Evolutionary conservation across 1,284 basidiomycete genomes (phyloP).

Genomic region (Gymnopus androsaceus): DNA sequence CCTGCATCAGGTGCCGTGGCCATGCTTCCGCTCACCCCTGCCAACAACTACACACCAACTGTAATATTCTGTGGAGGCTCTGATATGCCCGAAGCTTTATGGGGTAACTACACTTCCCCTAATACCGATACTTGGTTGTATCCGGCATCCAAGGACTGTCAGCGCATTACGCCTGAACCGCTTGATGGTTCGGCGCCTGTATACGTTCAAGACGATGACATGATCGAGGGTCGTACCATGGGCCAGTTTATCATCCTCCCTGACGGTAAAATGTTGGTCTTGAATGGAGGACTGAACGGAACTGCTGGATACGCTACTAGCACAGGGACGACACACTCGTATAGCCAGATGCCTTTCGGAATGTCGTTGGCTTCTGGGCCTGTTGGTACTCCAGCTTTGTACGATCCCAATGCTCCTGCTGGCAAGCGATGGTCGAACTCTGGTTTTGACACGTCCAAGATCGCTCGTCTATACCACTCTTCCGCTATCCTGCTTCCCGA

Average conservation of each 20-base stretch:
- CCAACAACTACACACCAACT: conserved; percentile 79
- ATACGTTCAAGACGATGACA: conserved; percentile 70
- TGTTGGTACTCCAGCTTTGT: conserved; percentile 71
- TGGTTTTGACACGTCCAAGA: conserved; percentile 60
- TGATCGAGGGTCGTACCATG: conserved; percentile 75
- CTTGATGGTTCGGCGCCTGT: conserved; percentile 15
- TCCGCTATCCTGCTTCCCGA: conserved; percentile 89
- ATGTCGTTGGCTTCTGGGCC: conserved; percentile 70
- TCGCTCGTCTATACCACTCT: conserved; percentile 86
- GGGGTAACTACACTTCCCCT: conserved; percentile 62
- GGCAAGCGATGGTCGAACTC: conserved; percentile 76
- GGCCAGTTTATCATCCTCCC: conserved; percentile 76
- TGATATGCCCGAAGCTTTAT: conserved; percentile 59
- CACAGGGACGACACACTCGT: conserved; percentile 37
- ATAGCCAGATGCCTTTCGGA: conserved; percentile 45
- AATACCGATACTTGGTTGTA: conserved; percentile 50
- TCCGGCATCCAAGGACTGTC: conserved; percentile 72
- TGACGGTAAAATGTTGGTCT: conserved; percentile 61
- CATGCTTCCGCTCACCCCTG: conserved; percentile 81
- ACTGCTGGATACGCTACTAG: conserved; percentile 54
- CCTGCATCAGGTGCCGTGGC: conserved; percentile 67
- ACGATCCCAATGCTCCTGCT: conserved; percentile 64
- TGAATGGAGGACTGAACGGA: conserved; percentile 71
- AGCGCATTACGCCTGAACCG: conserved; percentile 19
- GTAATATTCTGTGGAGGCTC: conserved; percentile 82